Evolutionary conservation across 331 rosid genomes (phyloP), one percentile per base, ranked within the genome.

Genomic region (Spiraea crenata): DNA sequence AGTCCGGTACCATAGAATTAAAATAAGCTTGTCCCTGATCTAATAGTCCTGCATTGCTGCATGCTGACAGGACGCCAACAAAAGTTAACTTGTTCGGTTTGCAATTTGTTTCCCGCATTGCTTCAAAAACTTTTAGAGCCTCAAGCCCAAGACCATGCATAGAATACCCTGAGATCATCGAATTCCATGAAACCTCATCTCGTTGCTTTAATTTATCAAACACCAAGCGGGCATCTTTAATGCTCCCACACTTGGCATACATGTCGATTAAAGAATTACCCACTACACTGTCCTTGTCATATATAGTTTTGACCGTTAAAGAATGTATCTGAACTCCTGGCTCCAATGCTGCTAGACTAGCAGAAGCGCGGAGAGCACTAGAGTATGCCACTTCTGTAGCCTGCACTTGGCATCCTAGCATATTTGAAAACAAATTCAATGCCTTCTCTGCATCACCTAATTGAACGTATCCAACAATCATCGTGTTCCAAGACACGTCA

Each of bases 371-470:
- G 41, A 79, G 86, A 59, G 80, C 79, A 66, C 86, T 79, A 9
- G 89, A 82, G 74, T 85, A 85, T 0, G 85, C 74, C 75, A 85
- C 86, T 70, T 82, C 83, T 7, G 86, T 85, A 40, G 81, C 82
- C 48, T 38, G 73, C 39, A 85, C 77, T 46, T 74, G 79, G 54
- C 64, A 52, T 56, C 72, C 41, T 67, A 66, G 77, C 85, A 85
- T 77, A 20, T 37, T 44, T 13, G 54, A 15, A 77, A 85, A 85
- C 57, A 85, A 52, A 57, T 71, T 45, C 74, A 85, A 57, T 4
- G 85, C 83, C 75, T 57, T 82, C 71, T 82, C 83, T 14, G 64
- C 89, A 67, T 82, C 85, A 47, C 81, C 85, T 65, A 69, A 67
- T 54, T 77, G 86, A 46, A 80, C 80, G 9, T 77, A 74, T 15